Conservation (phyloP, 176 grass and related monocot genomes). For the Panicum miliaceum region DNA sequence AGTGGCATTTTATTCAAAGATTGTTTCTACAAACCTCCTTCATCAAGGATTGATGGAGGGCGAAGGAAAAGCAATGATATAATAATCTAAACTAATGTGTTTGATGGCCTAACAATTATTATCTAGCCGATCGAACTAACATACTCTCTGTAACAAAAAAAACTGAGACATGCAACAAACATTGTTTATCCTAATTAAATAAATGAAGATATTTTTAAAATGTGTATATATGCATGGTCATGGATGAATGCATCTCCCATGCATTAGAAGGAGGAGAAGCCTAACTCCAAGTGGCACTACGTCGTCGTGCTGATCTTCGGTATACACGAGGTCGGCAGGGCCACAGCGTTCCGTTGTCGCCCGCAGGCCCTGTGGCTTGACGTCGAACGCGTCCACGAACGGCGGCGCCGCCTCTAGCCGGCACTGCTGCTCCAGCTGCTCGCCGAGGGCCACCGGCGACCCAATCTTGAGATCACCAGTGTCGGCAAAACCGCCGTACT, state of each 20-base stretch:
- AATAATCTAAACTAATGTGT: not conserved
- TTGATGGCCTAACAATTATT: not conserved
- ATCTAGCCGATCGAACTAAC: not conserved
- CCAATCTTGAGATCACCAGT: not conserved
- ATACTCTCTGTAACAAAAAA: not conserved
- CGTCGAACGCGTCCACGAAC: conserved; percentile 16
- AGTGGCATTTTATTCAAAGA: not conserved
- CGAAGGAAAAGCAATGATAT: not conserved
- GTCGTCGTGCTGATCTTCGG: conserved; percentile 4
- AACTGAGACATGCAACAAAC: not conserved
- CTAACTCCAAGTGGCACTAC: conserved; percentile 48
- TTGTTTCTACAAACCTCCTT: not conserved
- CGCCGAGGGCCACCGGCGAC: conserved; percentile 10
- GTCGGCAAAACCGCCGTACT: not conserved
- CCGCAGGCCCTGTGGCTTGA: conserved; percentile 20
- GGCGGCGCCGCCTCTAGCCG: conserved; percentile 16
- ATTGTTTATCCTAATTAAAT: not conserved
- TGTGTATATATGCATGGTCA: conserved; percentile 28
- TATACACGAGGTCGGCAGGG: not conserved
- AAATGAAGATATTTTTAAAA: not conserved
- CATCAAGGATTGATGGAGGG: not conserved
- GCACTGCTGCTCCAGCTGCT: conserved; percentile 35
- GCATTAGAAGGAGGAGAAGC: conserved; percentile 45
- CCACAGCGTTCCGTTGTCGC: not conserved
- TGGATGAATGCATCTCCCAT: conserved; percentile 35